phyloP scores from a whole-genome alignment of 805 yeast species.

The Candida michaelii region DNA sequence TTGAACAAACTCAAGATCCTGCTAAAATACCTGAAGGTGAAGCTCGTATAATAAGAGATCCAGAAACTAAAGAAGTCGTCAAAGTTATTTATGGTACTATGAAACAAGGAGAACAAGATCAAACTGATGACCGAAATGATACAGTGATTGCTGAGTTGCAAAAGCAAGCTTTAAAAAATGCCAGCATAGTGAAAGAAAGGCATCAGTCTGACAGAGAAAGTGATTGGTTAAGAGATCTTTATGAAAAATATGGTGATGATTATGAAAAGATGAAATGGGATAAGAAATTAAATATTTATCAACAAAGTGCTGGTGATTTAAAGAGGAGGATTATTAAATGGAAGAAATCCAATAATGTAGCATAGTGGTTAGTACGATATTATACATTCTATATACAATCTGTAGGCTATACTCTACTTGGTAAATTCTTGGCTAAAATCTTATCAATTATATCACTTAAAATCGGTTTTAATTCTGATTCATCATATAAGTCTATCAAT shows the following conservation, averaged over 20 bases:
- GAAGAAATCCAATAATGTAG: constrained; percentile 48
- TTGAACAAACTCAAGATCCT: constrained; percentile 49
- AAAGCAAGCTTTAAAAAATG: constrained; percentile 41
- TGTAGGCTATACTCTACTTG: constrained; percentile 17
- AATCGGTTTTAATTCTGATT: constrained; percentile 36
- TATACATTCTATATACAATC: background rate
- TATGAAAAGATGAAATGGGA: constrained; percentile 92
- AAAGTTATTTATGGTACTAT: constrained; percentile 71
- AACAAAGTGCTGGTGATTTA: constrained; percentile 83
- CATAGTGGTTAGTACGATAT: background rate
- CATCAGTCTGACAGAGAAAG: constrained; percentile 69
- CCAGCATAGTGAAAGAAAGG: constrained; percentile 53
- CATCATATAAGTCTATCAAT: constrained; percentile 35
- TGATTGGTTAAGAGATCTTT: constrained; percentile 65
- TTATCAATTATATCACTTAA: constrained; percentile 36
- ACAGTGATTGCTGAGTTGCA: constrained; percentile 72
- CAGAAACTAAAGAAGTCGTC: constrained; percentile 59
- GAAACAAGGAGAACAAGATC: constrained; percentile 27
- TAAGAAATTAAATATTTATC: constrained; percentile 75
- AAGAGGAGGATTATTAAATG: constrained; percentile 69
- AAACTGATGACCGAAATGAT: constrained; percentile 36
- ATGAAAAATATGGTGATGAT: constrained; percentile 83
- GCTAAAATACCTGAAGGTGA: constrained; percentile 71
- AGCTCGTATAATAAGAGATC: constrained; percentile 73
- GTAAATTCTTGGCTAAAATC: constrained; percentile 29